Conservation (phyloP, 495 filamentous ascomycete genomes). For the Penicillium ucsense region DNA sequence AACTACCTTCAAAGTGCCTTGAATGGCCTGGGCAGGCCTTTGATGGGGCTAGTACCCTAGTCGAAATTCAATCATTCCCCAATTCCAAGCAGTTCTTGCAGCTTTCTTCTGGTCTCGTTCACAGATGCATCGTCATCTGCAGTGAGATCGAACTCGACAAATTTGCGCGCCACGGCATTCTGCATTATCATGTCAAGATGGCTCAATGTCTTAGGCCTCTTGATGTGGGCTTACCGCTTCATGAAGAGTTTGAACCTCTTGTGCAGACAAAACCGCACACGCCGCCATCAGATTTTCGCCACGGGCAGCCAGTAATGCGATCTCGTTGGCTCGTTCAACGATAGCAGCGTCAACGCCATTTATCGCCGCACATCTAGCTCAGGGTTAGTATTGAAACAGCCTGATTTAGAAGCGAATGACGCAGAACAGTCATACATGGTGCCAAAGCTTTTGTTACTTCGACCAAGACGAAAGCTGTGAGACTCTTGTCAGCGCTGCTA, state of each 20-base stretch:
- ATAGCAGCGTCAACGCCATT: slow-evolving; percentile 70
- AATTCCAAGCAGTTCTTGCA: slow-evolving; percentile 15
- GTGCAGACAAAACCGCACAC: slow-evolving; percentile 52
- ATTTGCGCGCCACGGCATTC: slow-evolving; percentile 27
- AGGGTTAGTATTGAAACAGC: not conserved
- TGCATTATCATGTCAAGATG: slow-evolving; percentile 1
- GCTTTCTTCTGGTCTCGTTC: slow-evolving; percentile 5
- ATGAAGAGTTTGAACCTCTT: slow-evolving; percentile 51
- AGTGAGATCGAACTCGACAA: slow-evolving; percentile 23
- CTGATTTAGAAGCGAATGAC: not conserved
- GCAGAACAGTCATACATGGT: slow-evolving; percentile 41
- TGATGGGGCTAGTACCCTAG: no score
- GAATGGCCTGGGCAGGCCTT: no score
- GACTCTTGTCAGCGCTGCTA: slow-evolving; percentile 7
- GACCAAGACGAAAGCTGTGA: slow-evolving; percentile 47
- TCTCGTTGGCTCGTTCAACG: slow-evolving; percentile 64
- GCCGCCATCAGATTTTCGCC: slow-evolving; percentile 68
- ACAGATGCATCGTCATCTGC: not conserved
- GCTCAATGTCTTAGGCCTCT: not conserved
- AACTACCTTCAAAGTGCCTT: no score
- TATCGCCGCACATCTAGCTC: slow-evolving; percentile 59
- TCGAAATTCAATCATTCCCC: not conserved
- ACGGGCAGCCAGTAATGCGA: slow-evolving; percentile 57
- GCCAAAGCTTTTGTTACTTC: slow-evolving; percentile 75
- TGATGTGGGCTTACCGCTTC: slow-evolving; percentile 40